Conservation (phyloP, 352 stramenopile genomes). For the Saprolegnia parasitica region DNA sequence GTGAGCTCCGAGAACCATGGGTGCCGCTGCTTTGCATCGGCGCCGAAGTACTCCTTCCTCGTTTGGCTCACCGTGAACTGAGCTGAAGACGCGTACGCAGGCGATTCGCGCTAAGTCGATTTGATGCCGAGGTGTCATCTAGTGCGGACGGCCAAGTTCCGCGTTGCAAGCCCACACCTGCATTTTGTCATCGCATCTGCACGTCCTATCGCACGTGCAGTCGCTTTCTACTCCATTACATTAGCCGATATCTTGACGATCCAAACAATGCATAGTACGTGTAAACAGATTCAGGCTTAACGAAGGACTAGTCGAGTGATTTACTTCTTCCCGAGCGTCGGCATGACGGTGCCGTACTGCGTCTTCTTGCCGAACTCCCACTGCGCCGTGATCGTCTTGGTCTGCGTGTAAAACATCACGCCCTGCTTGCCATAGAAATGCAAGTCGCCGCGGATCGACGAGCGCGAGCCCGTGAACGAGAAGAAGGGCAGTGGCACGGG, state of each 20-base stretch:
- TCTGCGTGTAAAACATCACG: conserved; percentile 97
- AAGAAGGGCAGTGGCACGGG: conserved; percentile 97
- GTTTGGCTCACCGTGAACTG: too few species aligned
- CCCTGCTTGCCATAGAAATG: conserved; percentile 97
- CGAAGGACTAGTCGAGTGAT: conserved; percentile 40
- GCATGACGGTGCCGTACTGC: conserved; percentile 90
- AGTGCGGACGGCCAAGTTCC: too few species aligned
- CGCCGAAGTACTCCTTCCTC: too few species aligned
- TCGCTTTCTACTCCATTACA: conserved; percentile 93
- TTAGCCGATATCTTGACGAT: conserved; percentile 91
- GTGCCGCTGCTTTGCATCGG: too few species aligned
- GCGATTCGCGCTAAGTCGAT: too few species aligned
- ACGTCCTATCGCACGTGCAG: conserved; percentile 93
- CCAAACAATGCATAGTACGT: conserved; percentile 67
- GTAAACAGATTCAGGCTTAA: conserved; percentile 32
- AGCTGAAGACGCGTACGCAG: too few species aligned
- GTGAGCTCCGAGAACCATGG: too few species aligned
- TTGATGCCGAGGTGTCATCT: too few species aligned
- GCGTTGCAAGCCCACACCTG: not conserved
- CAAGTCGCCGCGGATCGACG: conserved; percentile 92
- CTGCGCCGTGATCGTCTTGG: conserved; percentile 96
- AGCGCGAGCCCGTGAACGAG: conserved; percentile 95
- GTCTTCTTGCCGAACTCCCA: conserved; percentile 90
- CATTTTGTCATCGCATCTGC: conserved; percentile 80
- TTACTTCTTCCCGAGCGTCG: conserved; percentile 57